These are phyloP conservation scores for Volvariella surrecta DNA, from an alignment of 1,284 basidiomycete species.

Conservation along the genomic window DNA sequence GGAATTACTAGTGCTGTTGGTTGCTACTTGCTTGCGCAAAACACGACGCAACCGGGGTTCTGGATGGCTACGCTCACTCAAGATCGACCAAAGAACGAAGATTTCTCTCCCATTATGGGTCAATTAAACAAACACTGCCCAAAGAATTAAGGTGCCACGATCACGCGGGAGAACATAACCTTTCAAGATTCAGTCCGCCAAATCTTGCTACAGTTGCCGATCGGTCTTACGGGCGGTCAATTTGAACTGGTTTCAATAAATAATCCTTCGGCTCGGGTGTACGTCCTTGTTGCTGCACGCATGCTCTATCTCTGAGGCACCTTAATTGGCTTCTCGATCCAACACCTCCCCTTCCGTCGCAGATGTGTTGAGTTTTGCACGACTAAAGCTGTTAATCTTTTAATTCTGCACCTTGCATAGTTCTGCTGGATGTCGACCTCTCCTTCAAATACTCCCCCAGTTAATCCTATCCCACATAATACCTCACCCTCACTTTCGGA, in stretches of 20 bases:
- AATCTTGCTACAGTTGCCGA: conserved; percentile 2
- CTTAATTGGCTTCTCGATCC: background rate
- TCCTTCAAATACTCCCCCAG: conserved; percentile 31
- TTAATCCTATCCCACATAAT: conserved; percentile 28
- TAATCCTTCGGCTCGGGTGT: background rate
- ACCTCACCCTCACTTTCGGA: conserved; percentile 17
- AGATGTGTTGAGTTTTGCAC: conserved; percentile 31
- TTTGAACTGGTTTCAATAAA: conserved; percentile 1
- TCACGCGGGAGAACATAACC: conserved; percentile 1
- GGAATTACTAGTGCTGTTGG: background rate
- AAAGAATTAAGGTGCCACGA: too few species aligned
- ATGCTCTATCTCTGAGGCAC: background rate
- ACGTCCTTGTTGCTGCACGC: background rate
- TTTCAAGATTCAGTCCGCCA: background rate
- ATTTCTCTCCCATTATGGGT: background rate
- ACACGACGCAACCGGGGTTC: conserved; percentile 1
- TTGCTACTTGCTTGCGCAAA: background rate
- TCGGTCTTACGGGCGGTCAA: conserved; percentile 1
- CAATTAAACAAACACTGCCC: too few species aligned
- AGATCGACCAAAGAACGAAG: background rate
- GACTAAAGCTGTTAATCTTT: conserved; percentile 21
- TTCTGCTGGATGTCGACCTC: conserved; percentile 36
- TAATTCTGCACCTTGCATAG: conserved; percentile 21
- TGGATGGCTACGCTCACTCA: background rate
- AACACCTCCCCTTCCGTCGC: conserved; percentile 12